Percentiles rank a stretch among this genome's conserved stretches.
Conservation (phyloP, 257 asterid genomes). For the Fraxinus quadrangulata region DNA sequence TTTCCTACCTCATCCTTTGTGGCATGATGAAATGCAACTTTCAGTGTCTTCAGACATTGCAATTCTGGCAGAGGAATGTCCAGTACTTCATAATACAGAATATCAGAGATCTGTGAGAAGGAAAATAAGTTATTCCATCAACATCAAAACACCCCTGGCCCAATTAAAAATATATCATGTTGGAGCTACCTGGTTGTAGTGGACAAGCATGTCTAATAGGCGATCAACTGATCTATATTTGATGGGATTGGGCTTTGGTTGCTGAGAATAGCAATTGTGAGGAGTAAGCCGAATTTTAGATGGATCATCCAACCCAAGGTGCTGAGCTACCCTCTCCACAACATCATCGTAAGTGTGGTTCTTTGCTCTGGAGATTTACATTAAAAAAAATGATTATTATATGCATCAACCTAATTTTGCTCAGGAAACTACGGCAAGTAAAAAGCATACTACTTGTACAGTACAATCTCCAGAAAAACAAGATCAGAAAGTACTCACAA, state of each 20-base stretch:
- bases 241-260: constrained; percentile 89
- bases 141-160: constrained; percentile 6
- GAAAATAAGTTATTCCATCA: constrained; percentile 20
- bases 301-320: constrained; percentile 82
- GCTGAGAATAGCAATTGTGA: constrained; percentile 98
- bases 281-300: constrained; percentile 95
- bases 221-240: constrained; percentile 86
- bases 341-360: constrained; percentile 93
- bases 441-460: constrained; percentile 28
- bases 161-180: neutral
- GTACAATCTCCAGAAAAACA: constrained; percentile 15
- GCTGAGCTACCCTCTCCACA: constrained; percentile 87
- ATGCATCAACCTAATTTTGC: neutral
- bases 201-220: constrained; percentile 92
- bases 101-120: constrained; percentile 73
- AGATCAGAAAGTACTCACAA: constrained; percentile 37
- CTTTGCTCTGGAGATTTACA: constrained; percentile 66
- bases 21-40: constrained; percentile 93
- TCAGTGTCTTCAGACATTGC: constrained; percentile 89
- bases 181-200: constrained; percentile 86
- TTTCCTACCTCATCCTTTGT: constrained; percentile 86
- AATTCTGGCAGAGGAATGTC: constrained; percentile 98
- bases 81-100: constrained; percentile 90
- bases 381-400: constrained; percentile 22
- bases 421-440: no score